These are phyloP conservation scores for Pichia californica DNA, from an alignment of 805 yeast species.

Conservation along the genomic window DNA sequence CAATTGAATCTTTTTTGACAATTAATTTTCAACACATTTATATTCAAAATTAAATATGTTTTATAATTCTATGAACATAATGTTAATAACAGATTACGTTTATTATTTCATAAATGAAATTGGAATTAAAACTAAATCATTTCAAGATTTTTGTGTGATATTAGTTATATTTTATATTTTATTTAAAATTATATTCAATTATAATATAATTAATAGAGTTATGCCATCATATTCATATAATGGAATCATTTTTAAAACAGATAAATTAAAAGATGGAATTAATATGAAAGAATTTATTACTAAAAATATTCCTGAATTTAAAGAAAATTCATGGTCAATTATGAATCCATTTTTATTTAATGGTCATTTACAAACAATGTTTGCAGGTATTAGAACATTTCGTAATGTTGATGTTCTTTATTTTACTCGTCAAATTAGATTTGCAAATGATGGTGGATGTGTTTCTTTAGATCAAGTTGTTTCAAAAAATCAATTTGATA, in stretches of 20 bases:
- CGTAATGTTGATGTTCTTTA: constrained; percentile 48
- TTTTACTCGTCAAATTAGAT: constrained; percentile 66
- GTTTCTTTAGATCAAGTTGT: constrained; percentile 72
- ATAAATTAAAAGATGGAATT: neutral
- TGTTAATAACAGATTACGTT: neutral
- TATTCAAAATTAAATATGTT: too few species aligned
- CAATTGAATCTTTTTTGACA: too few species aligned
- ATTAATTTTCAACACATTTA: too few species aligned
- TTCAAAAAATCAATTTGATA: constrained; percentile 26
- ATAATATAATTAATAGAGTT: constrained; percentile 10
- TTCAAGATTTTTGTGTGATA: constrained; percentile 10
- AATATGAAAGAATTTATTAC: constrained; percentile 21
- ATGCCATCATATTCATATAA: constrained; percentile 13
- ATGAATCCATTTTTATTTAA: constrained; percentile 59
- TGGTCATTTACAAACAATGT: constrained; percentile 75
- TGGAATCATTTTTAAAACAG: constrained; percentile 6
- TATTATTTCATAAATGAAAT: neutral
- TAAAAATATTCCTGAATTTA: constrained; percentile 35
- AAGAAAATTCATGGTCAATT: constrained; percentile 42
- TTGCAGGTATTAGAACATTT: constrained; percentile 50
- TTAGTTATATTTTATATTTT: constrained; percentile 4
- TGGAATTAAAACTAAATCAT: constrained; percentile 1
- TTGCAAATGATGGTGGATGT: constrained; percentile 59
- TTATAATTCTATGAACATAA: too few species aligned
- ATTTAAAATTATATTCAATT: constrained; percentile 3